phyloP scores from a whole-genome alignment of 805 yeast species.

The Kodamaea fukazawae region DNA sequence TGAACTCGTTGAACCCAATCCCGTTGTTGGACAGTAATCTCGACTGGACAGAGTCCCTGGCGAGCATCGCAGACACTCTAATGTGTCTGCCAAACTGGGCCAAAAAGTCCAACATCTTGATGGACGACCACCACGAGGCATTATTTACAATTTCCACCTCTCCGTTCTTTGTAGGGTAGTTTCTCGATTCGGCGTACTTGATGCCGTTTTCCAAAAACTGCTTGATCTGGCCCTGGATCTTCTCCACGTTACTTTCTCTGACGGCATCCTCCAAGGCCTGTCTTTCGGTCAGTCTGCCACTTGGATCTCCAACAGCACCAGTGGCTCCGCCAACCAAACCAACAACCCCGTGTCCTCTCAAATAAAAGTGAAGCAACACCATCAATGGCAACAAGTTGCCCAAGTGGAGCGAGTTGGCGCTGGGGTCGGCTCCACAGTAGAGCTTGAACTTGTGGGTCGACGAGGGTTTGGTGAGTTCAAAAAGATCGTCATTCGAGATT shows the following conservation, averaged over 20 bases:
- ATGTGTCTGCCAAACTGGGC: slow-evolving; percentile 74
- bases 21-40: slow-evolving; percentile 70
- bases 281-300: slow-evolving; percentile 83
- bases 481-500: slow-evolving; percentile 37
- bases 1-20: slow-evolving; percentile 89
- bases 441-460: slow-evolving; percentile 45
- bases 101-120: slow-evolving; percentile 75
- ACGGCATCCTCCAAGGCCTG: slow-evolving; percentile 49
- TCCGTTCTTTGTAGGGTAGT: slow-evolving; percentile 26
- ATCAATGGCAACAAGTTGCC: slow-evolving; percentile 89
- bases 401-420: slow-evolving; percentile 83
- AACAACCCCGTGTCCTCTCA: slow-evolving; percentile 81
- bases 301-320: slow-evolving; percentile 94
- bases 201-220: slow-evolving; percentile 60
- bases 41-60: slow-evolving; percentile 80
- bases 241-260: slow-evolving; percentile 53
- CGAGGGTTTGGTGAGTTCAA: slow-evolving; percentile 26
- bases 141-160: slow-evolving; percentile 62
- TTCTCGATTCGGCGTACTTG: slow-evolving; percentile 56
- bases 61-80: slow-evolving; percentile 82
- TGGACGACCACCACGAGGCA: slow-evolving; percentile 79
- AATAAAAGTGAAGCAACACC: slow-evolving; percentile 76
- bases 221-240: slow-evolving; percentile 61
- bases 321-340: slow-evolving; percentile 94
- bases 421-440: slow-evolving; percentile 96